These are phyloP conservation scores for Solanum neorickii DNA, from an alignment of 257 asterid genomes.

Conservation along the genomic window DNA sequence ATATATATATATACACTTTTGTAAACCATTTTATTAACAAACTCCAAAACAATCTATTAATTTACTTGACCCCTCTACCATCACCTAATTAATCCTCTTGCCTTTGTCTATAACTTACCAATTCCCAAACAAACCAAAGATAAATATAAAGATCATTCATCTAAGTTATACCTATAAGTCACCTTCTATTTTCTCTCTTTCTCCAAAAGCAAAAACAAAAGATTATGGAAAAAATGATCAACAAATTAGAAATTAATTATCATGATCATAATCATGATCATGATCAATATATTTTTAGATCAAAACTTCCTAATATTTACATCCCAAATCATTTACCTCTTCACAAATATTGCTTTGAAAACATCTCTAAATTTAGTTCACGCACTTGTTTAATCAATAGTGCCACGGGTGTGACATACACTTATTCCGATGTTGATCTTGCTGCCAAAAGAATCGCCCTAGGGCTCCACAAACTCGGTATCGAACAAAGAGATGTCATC, in stretches of 20 bases:
- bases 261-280: not conserved
- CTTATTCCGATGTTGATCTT: slow-evolving; percentile 18
- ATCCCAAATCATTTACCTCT: slow-evolving; percentile 27
- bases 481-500: slow-evolving; percentile 16
- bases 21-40: not conserved
- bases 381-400: slow-evolving; percentile 23
- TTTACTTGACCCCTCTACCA: not conserved
- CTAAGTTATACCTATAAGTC: not conserved
- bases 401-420: slow-evolving; percentile 4
- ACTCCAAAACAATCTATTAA: not conserved
- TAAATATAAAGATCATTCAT: not conserved
- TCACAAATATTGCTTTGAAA: slow-evolving; percentile 20
- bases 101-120: not conserved
- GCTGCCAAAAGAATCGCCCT: slow-evolving; percentile 10
- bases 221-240: not conserved
- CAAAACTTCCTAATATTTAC: slow-evolving; percentile 30
- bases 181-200: not conserved
- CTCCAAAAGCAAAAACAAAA: not conserved
- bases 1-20: not conserved
- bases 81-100: not conserved
- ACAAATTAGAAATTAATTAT: not conserved
- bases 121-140: not conserved
- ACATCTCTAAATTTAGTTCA: slow-evolving; percentile 12
- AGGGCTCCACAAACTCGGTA: slow-evolving; percentile 12
- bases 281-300: slow-evolving; percentile 16